Evolutionary conservation across 2,329 filamentous ascomycete species (phyloP), one percentile per base, ranked within the genome.

Genomic region (Fusarium piperis): DNA sequence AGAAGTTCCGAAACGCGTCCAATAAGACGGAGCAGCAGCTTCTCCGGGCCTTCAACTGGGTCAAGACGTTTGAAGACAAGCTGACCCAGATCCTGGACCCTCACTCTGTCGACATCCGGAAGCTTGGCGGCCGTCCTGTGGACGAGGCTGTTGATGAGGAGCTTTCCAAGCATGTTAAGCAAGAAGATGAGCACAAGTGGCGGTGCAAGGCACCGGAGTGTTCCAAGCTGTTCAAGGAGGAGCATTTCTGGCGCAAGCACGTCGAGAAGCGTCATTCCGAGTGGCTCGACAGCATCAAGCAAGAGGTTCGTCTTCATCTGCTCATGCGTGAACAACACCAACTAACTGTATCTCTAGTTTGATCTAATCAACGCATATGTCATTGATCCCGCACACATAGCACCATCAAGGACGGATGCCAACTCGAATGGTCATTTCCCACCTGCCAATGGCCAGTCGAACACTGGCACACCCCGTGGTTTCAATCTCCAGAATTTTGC

Each of bases 31-130:
- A 97, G 77, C 94, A 97, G 79, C 96, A 98, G 79, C 89, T 98
- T 15, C 93, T 97, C 77, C 92, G 95, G 64, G 96, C 96, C 0
- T 98, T 94, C 84, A 99, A 98, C 78, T 99, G 97, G 96, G 97
- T 99, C 67, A 97, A 93, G 85, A 98, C 96, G 0, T 99, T 97
- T 77, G 96, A 99, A 79, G 96, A 99, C 78, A 99, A 99, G 84
- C 88, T 99, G 58, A 86, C 94, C 79, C 95, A 98, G 80, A 93
- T 98, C 52, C 87, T 99, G 15, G 95, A 98, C 73, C 96, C 96
- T 0, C 93, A 96, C 61, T 91, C 91, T 56, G 93, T 93, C 26
- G 94, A 98, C 78, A 85, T 98, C 44, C 91, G 91, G 80, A 98
- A 98, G 83, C 88, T 98, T 28, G 96, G 97, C 56, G 96, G 96